Percentiles rank a stretch among this genome's conserved stretches.
Conservation (phyloP, 257 asterid genomes). For the Ehretia macrophylla region DNA sequence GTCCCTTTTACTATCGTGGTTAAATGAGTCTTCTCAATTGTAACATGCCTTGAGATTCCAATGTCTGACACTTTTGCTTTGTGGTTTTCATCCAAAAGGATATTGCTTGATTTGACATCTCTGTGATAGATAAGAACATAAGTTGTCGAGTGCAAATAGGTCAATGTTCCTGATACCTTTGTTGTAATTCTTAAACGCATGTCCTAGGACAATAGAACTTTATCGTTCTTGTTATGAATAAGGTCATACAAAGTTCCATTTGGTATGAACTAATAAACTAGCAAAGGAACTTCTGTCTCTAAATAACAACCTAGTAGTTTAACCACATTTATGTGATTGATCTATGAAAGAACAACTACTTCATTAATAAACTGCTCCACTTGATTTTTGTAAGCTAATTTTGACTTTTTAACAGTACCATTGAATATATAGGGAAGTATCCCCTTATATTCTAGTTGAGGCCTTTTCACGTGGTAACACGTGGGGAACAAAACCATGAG, state of each 20-base stretch:
- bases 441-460: too few relatives aligned
- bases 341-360: background rate
- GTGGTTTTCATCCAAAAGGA: background rate
- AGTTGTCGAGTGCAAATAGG: background rate
- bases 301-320: background rate
- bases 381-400: background rate
- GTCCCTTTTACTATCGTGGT: background rate
- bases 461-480: too few relatives aligned
- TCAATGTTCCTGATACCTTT: background rate
- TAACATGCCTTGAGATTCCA: background rate
- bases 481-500: too few relatives aligned
- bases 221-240: background rate
- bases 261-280: background rate
- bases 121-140: background rate
- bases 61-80: background rate
- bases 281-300: background rate
- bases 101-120: background rate
- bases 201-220: background rate
- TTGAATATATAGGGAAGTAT: too few relatives aligned
- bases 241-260: background rate
- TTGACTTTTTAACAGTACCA: background rate
- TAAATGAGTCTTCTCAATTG: background rate
- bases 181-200: background rate
- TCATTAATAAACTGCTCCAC: background rate
- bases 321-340: background rate